Evolutionary conservation across 257 asterid genomes (phyloP).

Genomic region (Scutellaria galericulata): DNA sequence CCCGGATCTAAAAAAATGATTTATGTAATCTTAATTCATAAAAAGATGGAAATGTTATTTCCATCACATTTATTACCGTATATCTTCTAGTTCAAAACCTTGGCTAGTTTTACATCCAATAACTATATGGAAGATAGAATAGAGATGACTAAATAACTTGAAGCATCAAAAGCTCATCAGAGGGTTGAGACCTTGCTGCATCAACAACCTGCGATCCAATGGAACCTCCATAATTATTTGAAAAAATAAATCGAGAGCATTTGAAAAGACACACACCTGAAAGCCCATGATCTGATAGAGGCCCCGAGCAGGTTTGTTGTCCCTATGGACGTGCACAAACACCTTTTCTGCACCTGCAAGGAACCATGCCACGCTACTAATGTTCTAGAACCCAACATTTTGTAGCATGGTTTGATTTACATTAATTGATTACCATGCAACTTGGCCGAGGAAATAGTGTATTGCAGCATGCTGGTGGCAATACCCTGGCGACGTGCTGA

Average conservation of each 20-base stretch:
- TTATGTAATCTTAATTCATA: no score
- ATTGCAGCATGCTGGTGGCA: slow-evolving; percentile 59
- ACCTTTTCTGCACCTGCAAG: slow-evolving; percentile 58
- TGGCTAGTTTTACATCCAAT: no score
- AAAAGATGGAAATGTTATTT: no score
- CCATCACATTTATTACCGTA: no score
- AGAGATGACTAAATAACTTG: no score
- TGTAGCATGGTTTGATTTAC: no score
- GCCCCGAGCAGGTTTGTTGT: slow-evolving; percentile 57
- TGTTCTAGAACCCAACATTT: no score
- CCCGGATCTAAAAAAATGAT: no score
- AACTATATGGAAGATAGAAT: no score
- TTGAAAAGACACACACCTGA: slow-evolving; percentile 46
- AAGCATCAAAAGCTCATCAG: slow-evolving; percentile 27
- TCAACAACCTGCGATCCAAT: slow-evolving; percentile 55
- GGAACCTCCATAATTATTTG: not conserved
- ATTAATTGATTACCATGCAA: slow-evolving; percentile 43
- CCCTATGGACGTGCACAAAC: slow-evolving; percentile 66
- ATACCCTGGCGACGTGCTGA: slow-evolving; percentile 72
- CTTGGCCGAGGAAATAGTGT: slow-evolving; percentile 51
- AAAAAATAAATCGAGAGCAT: not conserved
- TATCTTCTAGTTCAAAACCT: no score
- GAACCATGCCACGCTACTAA: not conserved
- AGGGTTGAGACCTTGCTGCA: slow-evolving; percentile 38
- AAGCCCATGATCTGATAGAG: slow-evolving; percentile 67